phyloP scores from a whole-genome alignment of 2,329 filamentous ascomycete genomes.

The Exophiala aquamarina region DNA sequence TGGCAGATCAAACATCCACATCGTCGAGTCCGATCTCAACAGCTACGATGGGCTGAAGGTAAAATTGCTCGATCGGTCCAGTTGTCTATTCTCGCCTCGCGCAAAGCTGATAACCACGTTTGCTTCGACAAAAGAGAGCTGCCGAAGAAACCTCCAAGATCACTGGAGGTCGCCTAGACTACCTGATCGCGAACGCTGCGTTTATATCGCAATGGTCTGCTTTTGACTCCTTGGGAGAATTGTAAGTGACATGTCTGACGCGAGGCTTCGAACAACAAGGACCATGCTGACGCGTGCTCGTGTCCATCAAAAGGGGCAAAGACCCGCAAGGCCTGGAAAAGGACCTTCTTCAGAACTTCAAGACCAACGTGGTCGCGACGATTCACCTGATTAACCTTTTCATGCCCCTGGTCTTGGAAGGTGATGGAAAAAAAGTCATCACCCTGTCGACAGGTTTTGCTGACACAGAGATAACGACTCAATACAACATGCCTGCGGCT shows the following conservation, averaged over 20 bases:
- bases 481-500: conserved; percentile 36
- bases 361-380: conserved; percentile 53
- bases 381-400: conserved; percentile 55
- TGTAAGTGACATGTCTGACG: conserved; percentile 19
- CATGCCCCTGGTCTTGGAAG: conserved; percentile 52
- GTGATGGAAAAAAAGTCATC: conserved; percentile 54
- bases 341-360: conserved; percentile 35
- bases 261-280: neutral
- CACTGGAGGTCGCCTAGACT: conserved; percentile 43
- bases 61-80: neutral
- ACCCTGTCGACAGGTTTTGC: conserved; percentile 49
- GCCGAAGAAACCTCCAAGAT: conserved; percentile 34
- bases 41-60: conserved; percentile 41
- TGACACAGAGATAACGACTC: conserved; percentile 45
- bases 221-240: conserved; percentile 31
- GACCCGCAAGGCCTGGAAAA: conserved; percentile 37
- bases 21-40: conserved; percentile 49
- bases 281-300: too few relatives aligned
- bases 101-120: neutral
- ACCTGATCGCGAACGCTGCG: conserved; percentile 54
- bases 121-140: conserved; percentile 30
- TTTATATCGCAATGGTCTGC: conserved; percentile 33
- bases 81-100: neutral
- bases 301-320: conserved; percentile 32
- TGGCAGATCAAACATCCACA: conserved; percentile 43